Conservation (phyloP, 352 stramenopile species). For the Elongisporangium undulatum region DNA sequence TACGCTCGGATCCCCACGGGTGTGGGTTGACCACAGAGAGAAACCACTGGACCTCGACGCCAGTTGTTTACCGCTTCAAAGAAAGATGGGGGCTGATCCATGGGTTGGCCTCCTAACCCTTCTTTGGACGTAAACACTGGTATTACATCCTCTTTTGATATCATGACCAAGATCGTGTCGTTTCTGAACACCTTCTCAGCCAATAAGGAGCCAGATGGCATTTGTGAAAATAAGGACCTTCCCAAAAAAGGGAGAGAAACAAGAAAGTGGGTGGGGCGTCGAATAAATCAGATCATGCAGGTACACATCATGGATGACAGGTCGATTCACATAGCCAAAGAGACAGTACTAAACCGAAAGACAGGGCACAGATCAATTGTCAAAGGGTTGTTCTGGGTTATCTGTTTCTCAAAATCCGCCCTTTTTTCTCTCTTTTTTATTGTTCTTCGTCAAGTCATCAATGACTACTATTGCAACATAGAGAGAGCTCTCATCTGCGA, state of each 20-base stretch:
- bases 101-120: not conserved
- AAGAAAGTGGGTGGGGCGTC: not conserved
- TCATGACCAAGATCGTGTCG: not conserved
- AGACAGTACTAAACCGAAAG: not conserved
- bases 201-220: not conserved
- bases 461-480: constrained; percentile 1
- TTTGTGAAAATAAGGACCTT: not conserved
- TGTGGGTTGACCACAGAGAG: not conserved
- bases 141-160: not conserved
- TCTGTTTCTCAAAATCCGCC: not conserved
- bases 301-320: not conserved
- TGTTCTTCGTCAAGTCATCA: not conserved
- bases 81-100: not conserved
- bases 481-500: not conserved
- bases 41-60: not conserved
- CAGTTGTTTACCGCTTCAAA: not conserved
- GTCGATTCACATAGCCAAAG: not conserved
- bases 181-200: not conserved
- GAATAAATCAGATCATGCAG: not conserved
- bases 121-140: not conserved
- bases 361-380: not conserved
- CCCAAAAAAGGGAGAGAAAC: not conserved
- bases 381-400: not conserved
- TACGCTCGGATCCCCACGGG: not conserved
- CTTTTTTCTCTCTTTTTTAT: not conserved